Percentiles rank a stretch among this genome's conserved stretches.
Conservation (phyloP, 495 filamentous ascomycete species). For the Trichoderma gamsii region DNA sequence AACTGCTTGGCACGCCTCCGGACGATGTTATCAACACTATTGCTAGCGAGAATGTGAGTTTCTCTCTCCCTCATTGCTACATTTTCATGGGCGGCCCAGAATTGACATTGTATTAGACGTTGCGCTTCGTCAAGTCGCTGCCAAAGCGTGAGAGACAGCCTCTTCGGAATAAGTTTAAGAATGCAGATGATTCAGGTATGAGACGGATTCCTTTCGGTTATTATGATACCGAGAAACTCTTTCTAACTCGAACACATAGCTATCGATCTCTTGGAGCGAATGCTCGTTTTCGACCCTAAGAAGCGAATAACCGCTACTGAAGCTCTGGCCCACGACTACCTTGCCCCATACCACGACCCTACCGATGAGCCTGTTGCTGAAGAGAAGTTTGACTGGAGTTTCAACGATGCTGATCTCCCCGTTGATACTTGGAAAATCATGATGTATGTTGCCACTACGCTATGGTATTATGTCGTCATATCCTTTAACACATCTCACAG, state of each 20-base stretch:
- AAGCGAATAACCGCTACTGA: constrained; percentile 80
- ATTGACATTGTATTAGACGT: constrained; percentile 54
- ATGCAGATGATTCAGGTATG: constrained; percentile 86
- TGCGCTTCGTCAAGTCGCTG: constrained; percentile 94
- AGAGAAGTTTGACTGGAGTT: constrained; percentile 99
- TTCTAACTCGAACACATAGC: constrained; percentile 44
- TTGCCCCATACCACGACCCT: constrained; percentile 93
- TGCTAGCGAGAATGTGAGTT: constrained; percentile 89
- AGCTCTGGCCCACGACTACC: constrained; percentile 85
- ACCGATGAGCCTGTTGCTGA: constrained; percentile 92
- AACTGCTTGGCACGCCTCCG: constrained; percentile 93
- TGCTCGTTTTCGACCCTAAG: constrained; percentile 96
- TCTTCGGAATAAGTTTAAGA: constrained; percentile 87
- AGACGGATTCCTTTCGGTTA: not conserved
- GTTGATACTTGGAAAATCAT: constrained; percentile 99
- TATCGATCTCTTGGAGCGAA: constrained; percentile 86
- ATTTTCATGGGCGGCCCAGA: not conserved
- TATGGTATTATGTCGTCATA: not conserved
- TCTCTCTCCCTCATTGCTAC: not conserved
- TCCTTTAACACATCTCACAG: constrained; percentile 38
- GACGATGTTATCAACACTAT: constrained; percentile 98
- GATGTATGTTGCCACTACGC: constrained; percentile 60
- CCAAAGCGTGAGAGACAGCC: constrained; percentile 93
- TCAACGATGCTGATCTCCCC: constrained; percentile 95
- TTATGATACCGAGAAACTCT: not conserved